A percentile compares a stretch with the other conserved stretches of the same genome.
These are phyloP conservation scores for Diaporthe batatas DNA, from an alignment of 2,329 filamentous ascomycete genomes.

Conservation along the genomic window DNA sequence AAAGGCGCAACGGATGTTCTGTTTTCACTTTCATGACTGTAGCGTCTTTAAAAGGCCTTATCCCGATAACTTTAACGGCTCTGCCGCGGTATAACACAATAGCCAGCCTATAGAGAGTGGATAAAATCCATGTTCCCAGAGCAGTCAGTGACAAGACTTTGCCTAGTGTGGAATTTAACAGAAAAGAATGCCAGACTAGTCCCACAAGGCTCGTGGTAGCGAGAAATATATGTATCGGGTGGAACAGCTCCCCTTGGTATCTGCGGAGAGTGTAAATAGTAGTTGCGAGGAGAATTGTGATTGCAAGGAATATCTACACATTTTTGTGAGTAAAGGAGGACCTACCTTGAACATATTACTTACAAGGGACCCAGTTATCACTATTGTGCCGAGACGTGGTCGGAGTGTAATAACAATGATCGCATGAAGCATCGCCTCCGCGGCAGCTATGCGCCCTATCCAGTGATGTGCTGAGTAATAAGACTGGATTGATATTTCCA, in stretches of 20 bases:
- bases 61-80: background rate
- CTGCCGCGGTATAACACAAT: background rate
- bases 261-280: background rate
- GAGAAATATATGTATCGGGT: background rate
- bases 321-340: constrained; percentile 6
- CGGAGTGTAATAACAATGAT: background rate
- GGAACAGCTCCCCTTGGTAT: background rate
- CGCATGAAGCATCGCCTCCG: background rate
- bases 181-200: background rate
- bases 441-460: background rate
- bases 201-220: background rate
- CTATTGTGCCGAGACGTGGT: background rate
- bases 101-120: background rate
- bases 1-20: background rate
- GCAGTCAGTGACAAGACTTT: background rate
- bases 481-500: background rate
- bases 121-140: background rate
- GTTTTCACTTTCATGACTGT: background rate
- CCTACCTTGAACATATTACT: background rate
- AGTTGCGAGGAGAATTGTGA: background rate
- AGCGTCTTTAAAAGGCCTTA: background rate
- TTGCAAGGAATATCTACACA: background rate
- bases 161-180: background rate
- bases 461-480: background rate
- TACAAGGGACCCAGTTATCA: background rate